Base-by-base conservation (phyloP, 2,329 filamentous ascomycete species). In the Dactylonectria macrodidyma region DNA sequence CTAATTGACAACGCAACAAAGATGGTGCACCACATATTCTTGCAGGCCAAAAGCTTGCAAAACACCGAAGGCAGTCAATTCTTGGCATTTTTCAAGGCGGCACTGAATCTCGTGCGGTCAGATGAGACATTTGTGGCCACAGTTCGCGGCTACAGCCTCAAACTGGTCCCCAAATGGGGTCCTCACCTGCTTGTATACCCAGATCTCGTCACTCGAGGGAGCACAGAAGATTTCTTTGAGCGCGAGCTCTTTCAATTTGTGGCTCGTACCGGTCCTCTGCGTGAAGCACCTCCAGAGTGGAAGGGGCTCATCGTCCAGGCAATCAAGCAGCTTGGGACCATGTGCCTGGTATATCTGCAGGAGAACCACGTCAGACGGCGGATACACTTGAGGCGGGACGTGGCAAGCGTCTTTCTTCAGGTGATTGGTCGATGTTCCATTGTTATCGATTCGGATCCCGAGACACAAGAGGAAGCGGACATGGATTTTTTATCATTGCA, bases 1-100 rank as follows among this genome's bases (percentile, higher is more conserved):
- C 78, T 80, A 3, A 47, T 76, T 2, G 75, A 78, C 0, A 71
- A 78, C 50, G 80, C 85, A 2, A 73, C 79, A 34, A 74, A 71
- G 3, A 80, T 89, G 50, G 79, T 87, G 26, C 71, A 74, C 2
- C 82, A 88, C 70, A 75, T 89, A 30, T 78, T 78, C 38, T 67
- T 77, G 0, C 85, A 89, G 67, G 86, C 84, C 68, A 77, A 76
- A 47, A 76, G 71, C 16, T 68, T 89, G 12, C 83, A 86, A 57
- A 84, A 84, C 58, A 76, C 78, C 2, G 88, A 90, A 68, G 87
- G 85, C 0, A 78, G 78, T 34, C 80, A 80, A 3, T 89, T 88
- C 65, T 77, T 89, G 48, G 81, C 83, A 1, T 86, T 89, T 59
- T 79, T 79, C 73, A 75, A 61, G 51, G 71, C 65, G 38, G 78